phyloP scores from a whole-genome alignment of 345 rosid species.

The Aethionema arabicum region DNA sequence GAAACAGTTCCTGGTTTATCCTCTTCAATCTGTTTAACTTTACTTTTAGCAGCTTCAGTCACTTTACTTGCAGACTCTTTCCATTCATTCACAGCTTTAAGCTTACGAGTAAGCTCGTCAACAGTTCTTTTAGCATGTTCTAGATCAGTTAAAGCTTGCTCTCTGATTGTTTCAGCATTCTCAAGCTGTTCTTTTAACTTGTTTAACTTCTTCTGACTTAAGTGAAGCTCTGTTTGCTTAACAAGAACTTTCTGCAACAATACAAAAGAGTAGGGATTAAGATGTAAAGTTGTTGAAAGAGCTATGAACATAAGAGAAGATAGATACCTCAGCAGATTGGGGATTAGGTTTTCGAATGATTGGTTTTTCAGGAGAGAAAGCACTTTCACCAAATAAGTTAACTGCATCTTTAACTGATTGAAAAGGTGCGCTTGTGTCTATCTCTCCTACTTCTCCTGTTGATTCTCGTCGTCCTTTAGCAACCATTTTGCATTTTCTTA shows the following conservation, averaged over 20 bases:
- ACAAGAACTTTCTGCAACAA: constrained; percentile 66
- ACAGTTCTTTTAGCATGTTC: constrained; percentile 67
- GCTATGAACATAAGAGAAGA: not conserved
- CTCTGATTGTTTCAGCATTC: constrained; percentile 72
- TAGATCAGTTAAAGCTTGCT: constrained; percentile 74
- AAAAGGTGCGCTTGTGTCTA: constrained; percentile 96
- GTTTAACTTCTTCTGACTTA: constrained; percentile 73
- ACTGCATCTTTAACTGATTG: constrained; percentile 97
- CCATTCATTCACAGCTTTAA: constrained; percentile 52
- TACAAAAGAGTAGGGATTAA: constrained; percentile 3
- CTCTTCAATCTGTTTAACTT: constrained; percentile 52
- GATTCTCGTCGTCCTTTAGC: constrained; percentile 58
- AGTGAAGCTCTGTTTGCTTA: constrained; percentile 84
- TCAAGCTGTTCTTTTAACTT: constrained; percentile 68
- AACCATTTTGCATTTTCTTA: constrained; percentile 53
- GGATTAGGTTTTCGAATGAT: constrained; percentile 60
- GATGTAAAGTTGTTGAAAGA: no score
- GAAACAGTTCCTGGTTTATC: constrained; percentile 43
- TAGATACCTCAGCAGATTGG: constrained; percentile 76
- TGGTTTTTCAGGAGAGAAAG: constrained; percentile 77
- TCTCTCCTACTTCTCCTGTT: constrained; percentile 86
- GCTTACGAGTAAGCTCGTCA: constrained; percentile 63
- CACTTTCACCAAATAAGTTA: constrained; percentile 82
- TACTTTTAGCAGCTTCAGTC: constrained; percentile 66
- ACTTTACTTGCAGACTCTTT: constrained; percentile 60